These are phyloP conservation scores for Chaetomium globosum DNA, from an alignment of 2,329 filamentous ascomycete genomes.

Conservation along the genomic window DNA sequence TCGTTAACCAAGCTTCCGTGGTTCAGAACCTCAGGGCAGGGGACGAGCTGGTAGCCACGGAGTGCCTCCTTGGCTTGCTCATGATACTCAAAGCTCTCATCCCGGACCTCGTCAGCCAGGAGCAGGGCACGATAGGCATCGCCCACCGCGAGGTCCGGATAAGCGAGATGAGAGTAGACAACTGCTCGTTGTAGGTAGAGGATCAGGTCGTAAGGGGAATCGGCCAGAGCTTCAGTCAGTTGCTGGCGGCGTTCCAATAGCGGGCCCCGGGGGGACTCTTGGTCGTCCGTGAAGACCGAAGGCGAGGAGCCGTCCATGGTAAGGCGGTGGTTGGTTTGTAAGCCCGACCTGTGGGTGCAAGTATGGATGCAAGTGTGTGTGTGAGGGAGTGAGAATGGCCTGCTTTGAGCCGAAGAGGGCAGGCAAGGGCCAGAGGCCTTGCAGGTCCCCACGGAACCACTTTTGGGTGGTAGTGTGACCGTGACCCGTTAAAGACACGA, in stretches of 20 bases:
- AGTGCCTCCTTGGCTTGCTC: constrained; percentile 63
- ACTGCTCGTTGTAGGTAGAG: constrained; percentile 70
- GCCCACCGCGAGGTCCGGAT: constrained; percentile 85
- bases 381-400: constrained; percentile 6
- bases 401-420: background rate
- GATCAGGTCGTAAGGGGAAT: constrained; percentile 62
- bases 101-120: constrained; percentile 75
- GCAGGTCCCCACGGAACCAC: constrained; percentile 5
- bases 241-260: constrained; percentile 59
- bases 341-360: background rate
- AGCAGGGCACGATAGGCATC: constrained; percentile 92
- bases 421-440: background rate
- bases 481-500: background rate
- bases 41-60: constrained; percentile 43
- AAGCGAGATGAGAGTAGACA: constrained; percentile 73
- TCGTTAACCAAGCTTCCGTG: constrained; percentile 48
- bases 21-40: constrained; percentile 51
- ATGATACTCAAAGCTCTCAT: constrained; percentile 83
- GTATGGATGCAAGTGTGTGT: background rate
- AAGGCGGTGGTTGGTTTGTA: constrained; percentile 6
- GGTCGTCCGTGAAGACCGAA: constrained; percentile 40
- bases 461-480: background rate
- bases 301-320: constrained; percentile 39
- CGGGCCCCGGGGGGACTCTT: constrained; percentile 45
- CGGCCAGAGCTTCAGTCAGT: constrained; percentile 58